These are phyloP conservation scores for Exophiala dermatitidis DNA, from an alignment of 2,329 filamentous ascomycete species.

Conservation along the genomic window DNA sequence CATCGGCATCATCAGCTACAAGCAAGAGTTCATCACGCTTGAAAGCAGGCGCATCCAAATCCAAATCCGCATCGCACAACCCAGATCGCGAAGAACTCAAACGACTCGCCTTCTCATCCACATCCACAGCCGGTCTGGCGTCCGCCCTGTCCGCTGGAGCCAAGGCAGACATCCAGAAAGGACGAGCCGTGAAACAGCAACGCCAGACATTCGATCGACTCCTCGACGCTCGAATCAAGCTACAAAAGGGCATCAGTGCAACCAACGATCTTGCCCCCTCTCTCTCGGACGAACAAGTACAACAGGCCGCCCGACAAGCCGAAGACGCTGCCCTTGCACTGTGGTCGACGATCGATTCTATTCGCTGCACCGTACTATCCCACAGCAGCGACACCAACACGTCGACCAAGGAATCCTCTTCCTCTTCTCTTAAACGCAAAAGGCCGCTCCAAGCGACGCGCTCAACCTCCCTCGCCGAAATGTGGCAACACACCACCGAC, in stretches of 20 bases:
- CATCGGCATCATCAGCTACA: conserved; percentile 25
- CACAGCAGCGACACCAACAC: background rate
- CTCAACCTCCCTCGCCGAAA: conserved; percentile 51
- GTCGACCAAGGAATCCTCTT: conserved; percentile 19
- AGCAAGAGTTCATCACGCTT: conserved; percentile 21
- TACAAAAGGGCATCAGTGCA: conserved; percentile 83
- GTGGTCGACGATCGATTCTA: conserved; percentile 60
- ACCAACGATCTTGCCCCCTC: conserved; percentile 61
- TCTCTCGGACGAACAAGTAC: conserved; percentile 29
- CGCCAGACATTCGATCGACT: conserved; percentile 79
- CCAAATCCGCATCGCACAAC: conserved; percentile 3
- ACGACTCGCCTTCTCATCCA: conserved; percentile 59
- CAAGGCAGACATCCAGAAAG: conserved; percentile 74
- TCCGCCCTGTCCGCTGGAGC: conserved; percentile 59
- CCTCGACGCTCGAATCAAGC: conserved; percentile 79
- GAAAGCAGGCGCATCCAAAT: background rate
- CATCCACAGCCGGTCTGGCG: conserved; percentile 56
- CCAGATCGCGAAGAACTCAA: conserved; percentile 50
- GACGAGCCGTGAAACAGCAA: conserved; percentile 76
- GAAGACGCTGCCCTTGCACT: conserved; percentile 80
- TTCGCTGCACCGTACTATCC: conserved; percentile 30
- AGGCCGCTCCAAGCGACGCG: conserved; percentile 47
- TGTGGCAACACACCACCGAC: conserved; percentile 65
- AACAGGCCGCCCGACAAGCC: conserved; percentile 61
- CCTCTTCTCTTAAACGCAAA: conserved; percentile 37